Percentiles rank a stretch among this genome's conserved stretches.
Conservation (phyloP, 108 stramenopile species). For the Asterionellopsis glacialis region DNA sequence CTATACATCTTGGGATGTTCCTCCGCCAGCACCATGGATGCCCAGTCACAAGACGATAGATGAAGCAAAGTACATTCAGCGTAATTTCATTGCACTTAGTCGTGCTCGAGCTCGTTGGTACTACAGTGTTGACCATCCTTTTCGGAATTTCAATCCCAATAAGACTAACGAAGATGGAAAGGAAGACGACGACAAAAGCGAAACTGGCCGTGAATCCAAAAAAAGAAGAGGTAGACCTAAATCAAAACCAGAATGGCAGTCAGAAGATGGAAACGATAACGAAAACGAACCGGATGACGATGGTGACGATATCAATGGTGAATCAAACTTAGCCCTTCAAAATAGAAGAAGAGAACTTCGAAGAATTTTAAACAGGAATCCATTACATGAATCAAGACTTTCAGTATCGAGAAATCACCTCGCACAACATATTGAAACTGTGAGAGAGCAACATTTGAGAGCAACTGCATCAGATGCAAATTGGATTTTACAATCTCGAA, state of each 20-base stretch:
- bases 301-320: no score
- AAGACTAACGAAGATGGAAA: neutral
- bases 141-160: neutral
- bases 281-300: no score
- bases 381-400: no score
- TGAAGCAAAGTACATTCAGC: neutral
- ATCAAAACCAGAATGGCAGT: neutral
- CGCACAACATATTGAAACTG: no score
- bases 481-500: no score
- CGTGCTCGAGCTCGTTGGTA: slow-evolving; percentile 12
- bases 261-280: neutral
- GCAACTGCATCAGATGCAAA: no score
- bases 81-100: neutral
- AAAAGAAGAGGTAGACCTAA: neutral
- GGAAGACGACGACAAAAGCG: slow-evolving; percentile 5
- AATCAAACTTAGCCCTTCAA: no score
- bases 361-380: no score
- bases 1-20: slow-evolving; percentile 4
- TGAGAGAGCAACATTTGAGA: no score
- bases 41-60: slow-evolving; percentile 3
- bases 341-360: no score
- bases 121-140: slow-evolving; percentile 14
- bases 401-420: no score
- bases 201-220: neutral
- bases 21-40: slow-evolving; percentile 1